These are phyloP conservation scores for Diaporthe eres DNA, from an alignment of 2,329 filamentous ascomycete genomes.

Conservation along the genomic window DNA sequence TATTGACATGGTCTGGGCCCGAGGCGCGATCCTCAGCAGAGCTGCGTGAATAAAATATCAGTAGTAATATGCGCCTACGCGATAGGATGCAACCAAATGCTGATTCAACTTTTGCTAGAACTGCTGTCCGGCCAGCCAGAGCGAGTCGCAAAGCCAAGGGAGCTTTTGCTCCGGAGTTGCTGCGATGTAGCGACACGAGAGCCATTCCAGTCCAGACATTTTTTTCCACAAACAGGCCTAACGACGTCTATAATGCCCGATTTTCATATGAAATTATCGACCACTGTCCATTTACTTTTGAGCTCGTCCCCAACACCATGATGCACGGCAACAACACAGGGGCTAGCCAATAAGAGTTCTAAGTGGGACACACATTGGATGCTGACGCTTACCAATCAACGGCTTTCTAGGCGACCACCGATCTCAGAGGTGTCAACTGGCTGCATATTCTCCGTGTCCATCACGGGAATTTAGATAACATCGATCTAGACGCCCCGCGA, in stretches of 20 bases:
- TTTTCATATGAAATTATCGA: too few relatives aligned
- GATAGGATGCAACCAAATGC: background rate
- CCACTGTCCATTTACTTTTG: too few relatives aligned
- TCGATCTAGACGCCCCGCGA: slow-evolving; percentile 16
- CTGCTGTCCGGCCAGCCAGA: background rate
- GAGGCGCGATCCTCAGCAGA: background rate
- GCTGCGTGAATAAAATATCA: background rate
- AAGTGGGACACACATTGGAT: too few relatives aligned
- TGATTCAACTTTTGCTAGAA: background rate
- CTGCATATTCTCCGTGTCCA: background rate
- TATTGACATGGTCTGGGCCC: background rate
- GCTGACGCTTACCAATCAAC: too few relatives aligned
- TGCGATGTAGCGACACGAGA: too few relatives aligned
- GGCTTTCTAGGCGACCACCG: background rate
- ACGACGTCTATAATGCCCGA: too few relatives aligned
- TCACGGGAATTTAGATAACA: background rate
- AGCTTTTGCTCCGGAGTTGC: too few relatives aligned
- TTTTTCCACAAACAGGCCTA: too few relatives aligned
- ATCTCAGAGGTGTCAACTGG: background rate
- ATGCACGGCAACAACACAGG: background rate
- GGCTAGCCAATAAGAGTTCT: background rate
- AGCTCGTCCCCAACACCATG: too few relatives aligned
- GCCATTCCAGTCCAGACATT: too few relatives aligned
- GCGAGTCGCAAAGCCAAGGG: too few relatives aligned
- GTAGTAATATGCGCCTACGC: background rate